A percentile compares a stretch with the other conserved stretches of the same genome.
These are phyloP conservation scores for Citrullus mucosospermus DNA, from an alignment of 306 rosid genomes.

Conservation along the genomic window DNA sequence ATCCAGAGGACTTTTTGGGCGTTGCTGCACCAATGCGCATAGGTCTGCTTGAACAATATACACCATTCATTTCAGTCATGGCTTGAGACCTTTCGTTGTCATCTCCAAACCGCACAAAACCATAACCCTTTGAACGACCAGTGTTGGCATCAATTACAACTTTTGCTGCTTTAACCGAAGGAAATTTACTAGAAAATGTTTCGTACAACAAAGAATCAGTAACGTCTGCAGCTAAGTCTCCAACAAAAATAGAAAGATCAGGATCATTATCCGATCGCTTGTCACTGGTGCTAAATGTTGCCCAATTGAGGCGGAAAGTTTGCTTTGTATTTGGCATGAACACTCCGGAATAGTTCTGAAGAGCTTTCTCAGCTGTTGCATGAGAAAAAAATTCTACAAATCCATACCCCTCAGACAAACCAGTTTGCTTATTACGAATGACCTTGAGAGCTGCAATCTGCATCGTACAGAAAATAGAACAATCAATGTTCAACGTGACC, in stretches of 20 bases:
- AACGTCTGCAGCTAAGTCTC: slow-evolving; percentile 35
- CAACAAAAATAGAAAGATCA: no score
- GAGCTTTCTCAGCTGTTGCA: no score
- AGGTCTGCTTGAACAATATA: slow-evolving; percentile 81
- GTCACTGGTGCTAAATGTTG: no score
- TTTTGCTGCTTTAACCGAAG: slow-evolving; percentile 88
- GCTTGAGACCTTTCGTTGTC: slow-evolving; percentile 77
- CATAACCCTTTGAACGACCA: slow-evolving; percentile 94
- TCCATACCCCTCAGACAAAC: no score
- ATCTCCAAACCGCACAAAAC: slow-evolving; percentile 94
- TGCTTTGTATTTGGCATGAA: no score
- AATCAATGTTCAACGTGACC: neutral
- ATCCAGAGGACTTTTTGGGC: slow-evolving; percentile 82
- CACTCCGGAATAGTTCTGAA: no score
- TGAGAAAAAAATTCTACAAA: no score
- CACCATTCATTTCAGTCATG: slow-evolving; percentile 80
- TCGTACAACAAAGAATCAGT: slow-evolving; percentile 71
- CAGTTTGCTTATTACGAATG: no score
- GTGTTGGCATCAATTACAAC: slow-evolving; percentile 94
- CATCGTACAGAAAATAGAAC: slow-evolving; percentile 5
- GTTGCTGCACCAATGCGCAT: slow-evolving; percentile 23
- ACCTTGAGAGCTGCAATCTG: slow-evolving; percentile 30
- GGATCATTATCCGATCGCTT: no score
- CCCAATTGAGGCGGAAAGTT: no score
- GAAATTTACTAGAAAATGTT: slow-evolving; percentile 62